These are phyloP conservation scores for Orobanche coerulescens DNA, from an alignment of 257 asterid species.

Conservation along the genomic window DNA sequence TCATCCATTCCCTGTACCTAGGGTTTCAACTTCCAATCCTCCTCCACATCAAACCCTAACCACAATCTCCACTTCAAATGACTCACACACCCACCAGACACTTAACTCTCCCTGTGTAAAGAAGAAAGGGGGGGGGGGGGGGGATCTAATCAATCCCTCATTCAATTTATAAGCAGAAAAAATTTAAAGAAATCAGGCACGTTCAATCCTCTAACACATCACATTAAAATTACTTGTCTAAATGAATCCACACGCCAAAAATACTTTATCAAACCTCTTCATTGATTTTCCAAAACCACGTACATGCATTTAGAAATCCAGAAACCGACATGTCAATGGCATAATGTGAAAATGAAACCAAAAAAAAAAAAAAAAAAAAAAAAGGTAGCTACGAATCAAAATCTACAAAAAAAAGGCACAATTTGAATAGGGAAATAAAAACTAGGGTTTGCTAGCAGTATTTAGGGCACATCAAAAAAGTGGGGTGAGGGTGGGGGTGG, in stretches of 20 bases:
- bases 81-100: slow-evolving; percentile 28
- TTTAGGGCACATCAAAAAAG: slow-evolving; percentile 6
- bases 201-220: slow-evolving; percentile 3
- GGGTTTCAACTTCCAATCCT: slow-evolving; percentile 38
- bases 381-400: no score
- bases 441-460: slow-evolving; percentile 22
- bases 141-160: slow-evolving; percentile 15
- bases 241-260: slow-evolving; percentile 10
- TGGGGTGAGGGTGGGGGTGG: no score
- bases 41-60: slow-evolving; percentile 51
- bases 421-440: slow-evolving; percentile 12
- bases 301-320: slow-evolving; percentile 14
- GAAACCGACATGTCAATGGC: slow-evolving; percentile 19
- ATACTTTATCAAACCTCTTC: slow-evolving; percentile 9
- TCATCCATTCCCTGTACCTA: slow-evolving; percentile 58
- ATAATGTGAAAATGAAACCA: slow-evolving; percentile 13
- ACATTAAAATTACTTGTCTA: background rate
- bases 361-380: background rate
- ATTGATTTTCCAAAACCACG: background rate
- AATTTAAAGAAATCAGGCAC: background rate
- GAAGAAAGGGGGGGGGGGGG: no score
- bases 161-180: background rate
- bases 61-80: slow-evolving; percentile 29
- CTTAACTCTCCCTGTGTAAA: slow-evolving; percentile 24
- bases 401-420: slow-evolving; percentile 4